Conservation (phyloP, 257 asterid genomes). For the Craterostigma plantagineum region DNA sequence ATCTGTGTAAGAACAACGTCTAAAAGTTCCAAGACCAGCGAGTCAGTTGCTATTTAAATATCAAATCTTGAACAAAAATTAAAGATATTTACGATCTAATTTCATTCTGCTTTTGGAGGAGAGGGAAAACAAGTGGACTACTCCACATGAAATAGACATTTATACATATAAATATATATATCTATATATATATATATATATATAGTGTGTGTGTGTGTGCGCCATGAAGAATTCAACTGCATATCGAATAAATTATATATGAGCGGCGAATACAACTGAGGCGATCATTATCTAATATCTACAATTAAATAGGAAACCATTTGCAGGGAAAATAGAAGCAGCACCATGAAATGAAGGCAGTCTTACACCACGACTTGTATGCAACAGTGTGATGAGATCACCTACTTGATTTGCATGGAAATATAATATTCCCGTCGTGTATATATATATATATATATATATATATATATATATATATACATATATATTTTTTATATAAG, state of each 20-base stretch:
- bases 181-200: too few relatives aligned
- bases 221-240: conserved; percentile 14
- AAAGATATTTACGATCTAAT: conserved; percentile 7
- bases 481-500: too few relatives aligned
- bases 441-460: too few relatives aligned
- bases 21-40: conserved; percentile 11
- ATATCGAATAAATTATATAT: conserved; percentile 8
- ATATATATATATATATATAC: too few relatives aligned
- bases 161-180: too few relatives aligned
- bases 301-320: conserved; percentile 18
- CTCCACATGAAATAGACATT: too few relatives aligned
- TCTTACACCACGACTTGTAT: conserved; percentile 9
- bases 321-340: conserved; percentile 51
- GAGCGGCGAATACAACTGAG: conserved; percentile 4
- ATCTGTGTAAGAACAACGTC: conserved; percentile 18
- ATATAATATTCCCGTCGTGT: conserved; percentile 12
- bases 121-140: background rate
- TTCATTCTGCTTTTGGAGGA: conserved; percentile 4
- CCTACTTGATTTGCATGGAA: conserved; percentile 1
- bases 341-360: conserved; percentile 11
- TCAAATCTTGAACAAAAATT: conserved; percentile 6
- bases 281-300: conserved; percentile 7
- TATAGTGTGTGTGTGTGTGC: too few relatives aligned
- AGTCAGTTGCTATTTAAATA: conserved; percentile 8
- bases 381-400: conserved; percentile 6